Percentiles rank a stretch among this genome's conserved stretches.
phyloP scores from a whole-genome alignment of 768 basidiomycete species.

The Harrya chromipes region DNA sequence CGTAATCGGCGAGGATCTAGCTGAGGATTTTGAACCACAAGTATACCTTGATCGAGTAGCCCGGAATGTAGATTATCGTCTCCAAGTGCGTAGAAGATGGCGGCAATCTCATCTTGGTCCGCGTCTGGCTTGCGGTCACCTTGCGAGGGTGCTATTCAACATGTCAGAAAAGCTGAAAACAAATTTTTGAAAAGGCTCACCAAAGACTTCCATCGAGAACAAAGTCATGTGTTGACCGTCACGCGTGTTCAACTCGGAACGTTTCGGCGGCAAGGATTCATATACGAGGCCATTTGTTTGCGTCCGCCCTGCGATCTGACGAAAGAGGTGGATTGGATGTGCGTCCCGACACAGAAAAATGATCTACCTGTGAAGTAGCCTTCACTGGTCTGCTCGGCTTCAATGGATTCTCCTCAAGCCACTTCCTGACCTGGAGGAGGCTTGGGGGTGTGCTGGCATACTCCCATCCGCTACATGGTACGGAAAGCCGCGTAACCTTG shows the following conservation, averaged over 20 bases:
- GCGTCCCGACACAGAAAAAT: neutral
- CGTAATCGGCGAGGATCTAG: constrained; percentile 43
- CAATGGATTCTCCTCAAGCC: constrained; percentile 41
- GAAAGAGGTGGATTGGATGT: neutral
- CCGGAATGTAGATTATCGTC: constrained; percentile 36
- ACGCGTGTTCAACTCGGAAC: constrained; percentile 41
- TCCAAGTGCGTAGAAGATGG: constrained; percentile 71
- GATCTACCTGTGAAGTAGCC: constrained; percentile 51
- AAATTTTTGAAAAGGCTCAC: constrained; percentile 42
- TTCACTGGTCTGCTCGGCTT: constrained; percentile 16
- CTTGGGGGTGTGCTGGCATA: constrained; percentile 71
- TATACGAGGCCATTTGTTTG: constrained; percentile 69
- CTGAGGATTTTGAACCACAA: constrained; percentile 47
- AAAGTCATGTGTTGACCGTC: constrained; percentile 74
- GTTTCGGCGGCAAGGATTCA: constrained; percentile 51
- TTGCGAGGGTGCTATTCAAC: constrained; percentile 52
- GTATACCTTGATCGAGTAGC: constrained; percentile 42
- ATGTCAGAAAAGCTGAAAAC: neutral
- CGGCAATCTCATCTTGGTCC: constrained; percentile 51
- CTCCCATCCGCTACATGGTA: constrained; percentile 69
- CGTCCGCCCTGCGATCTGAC: constrained; percentile 70
- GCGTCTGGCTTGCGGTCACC: constrained; percentile 62
- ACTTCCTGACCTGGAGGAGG: constrained; percentile 48
- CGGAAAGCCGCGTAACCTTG: constrained; percentile 6
- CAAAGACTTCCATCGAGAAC: constrained; percentile 82